A percentile compares a stretch with the other conserved stretches of the same genome.
These are phyloP conservation scores for Daldinia childiae DNA, from an alignment of 495 filamentous ascomycete genomes.

Conservation along the genomic window DNA sequence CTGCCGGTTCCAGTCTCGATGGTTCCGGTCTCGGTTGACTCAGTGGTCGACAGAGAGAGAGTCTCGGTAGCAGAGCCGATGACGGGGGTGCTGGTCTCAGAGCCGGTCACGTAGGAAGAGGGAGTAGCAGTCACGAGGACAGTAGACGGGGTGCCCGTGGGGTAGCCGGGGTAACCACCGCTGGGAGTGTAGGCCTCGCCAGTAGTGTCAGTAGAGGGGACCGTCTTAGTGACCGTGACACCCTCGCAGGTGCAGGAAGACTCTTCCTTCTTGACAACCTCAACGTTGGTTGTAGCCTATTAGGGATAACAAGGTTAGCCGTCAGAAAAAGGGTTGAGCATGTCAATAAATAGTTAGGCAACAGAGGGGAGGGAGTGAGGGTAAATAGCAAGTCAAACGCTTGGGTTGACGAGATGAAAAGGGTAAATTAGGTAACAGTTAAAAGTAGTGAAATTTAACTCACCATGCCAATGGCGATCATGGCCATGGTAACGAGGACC, in stretches of 20 bases:
- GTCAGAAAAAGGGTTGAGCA: background rate
- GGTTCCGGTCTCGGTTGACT: constrained; percentile 7
- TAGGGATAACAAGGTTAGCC: constrained; percentile 5
- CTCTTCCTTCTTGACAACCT: constrained; percentile 34
- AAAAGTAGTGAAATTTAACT: constrained; percentile 35
- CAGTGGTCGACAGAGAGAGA: background rate
- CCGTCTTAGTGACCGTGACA: constrained; percentile 21
- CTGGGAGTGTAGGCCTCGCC: constrained; percentile 27
- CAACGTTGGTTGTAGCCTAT: constrained; percentile 27
- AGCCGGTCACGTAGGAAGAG: constrained; percentile 19
- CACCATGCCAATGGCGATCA: constrained; percentile 54
- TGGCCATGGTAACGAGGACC: constrained; percentile 43
- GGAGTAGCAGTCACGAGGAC: constrained; percentile 30
- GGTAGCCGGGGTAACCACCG: constrained; percentile 10
- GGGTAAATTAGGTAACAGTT: background rate
- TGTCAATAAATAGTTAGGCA: background rate
- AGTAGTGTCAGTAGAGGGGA: constrained; percentile 29
- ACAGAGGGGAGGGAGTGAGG: background rate
- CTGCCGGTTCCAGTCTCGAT: background rate
- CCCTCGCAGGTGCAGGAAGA: constrained; percentile 37
- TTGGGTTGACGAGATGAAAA: background rate
- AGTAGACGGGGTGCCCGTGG: constrained; percentile 18
- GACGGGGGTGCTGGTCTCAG: constrained; percentile 12
- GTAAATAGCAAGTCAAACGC: background rate
- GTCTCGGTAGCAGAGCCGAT: constrained; percentile 10